Percentiles rank a stretch among this genome's conserved stretches.
Conservation (phyloP, 2,329 filamentous ascomycete genomes). For the Fusarium xyrophilum region DNA sequence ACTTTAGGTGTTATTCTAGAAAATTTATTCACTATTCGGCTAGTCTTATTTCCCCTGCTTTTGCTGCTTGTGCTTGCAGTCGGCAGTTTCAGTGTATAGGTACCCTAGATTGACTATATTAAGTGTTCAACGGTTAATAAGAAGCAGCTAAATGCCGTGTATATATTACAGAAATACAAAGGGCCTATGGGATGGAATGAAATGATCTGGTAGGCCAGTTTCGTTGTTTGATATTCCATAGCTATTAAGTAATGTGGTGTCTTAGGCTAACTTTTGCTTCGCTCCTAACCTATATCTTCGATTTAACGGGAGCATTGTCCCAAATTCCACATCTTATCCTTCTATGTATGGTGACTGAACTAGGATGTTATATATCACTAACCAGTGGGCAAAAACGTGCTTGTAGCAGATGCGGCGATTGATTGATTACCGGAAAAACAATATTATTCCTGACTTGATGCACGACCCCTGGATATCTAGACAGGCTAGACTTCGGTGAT, state of each 20-base stretch:
- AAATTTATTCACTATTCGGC: rapidly evolving
- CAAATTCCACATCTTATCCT: no score
- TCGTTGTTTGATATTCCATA: rapidly evolving
- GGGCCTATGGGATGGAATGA: rapidly evolving
- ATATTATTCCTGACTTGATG: no score
- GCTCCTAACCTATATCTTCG: rapidly evolving
- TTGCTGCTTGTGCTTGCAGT: not conserved
- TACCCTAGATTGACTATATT: rapidly evolving
- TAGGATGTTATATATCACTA: no score
- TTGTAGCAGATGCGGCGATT: no score
- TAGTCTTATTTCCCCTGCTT: not conserved
- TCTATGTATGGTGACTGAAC: no score
- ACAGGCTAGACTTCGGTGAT: no score
- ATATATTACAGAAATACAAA: no score
- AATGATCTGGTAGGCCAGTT: rapidly evolving
- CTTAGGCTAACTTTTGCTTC: rapidly evolving
- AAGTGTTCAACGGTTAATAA: not conserved
- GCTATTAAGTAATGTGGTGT: not conserved
- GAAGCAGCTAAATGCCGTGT: not conserved
- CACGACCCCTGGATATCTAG: no score
- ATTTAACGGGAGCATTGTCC: rapidly evolving
- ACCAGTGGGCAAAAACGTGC: no score
- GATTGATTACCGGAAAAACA: rapidly evolving
- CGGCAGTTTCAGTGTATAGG: no score
- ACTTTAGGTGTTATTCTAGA: rapidly evolving